These are phyloP conservation scores for Cyclanthera cordifolia DNA, from an alignment of 306 rosid species.

Conservation along the genomic window DNA sequence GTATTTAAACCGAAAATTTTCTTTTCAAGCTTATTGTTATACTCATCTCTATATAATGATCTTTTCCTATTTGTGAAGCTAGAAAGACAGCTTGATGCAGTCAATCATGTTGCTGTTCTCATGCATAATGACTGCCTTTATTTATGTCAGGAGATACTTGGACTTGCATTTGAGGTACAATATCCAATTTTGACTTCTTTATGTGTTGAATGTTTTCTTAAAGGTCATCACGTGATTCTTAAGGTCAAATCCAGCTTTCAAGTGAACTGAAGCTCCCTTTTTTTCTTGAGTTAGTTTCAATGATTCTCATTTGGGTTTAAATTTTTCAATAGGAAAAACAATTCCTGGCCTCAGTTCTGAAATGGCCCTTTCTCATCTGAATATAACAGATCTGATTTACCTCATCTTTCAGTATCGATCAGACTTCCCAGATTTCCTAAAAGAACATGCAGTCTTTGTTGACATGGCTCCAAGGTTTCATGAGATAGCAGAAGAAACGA, in stretches of 20 bases:
- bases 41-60: slow-evolving; percentile 20
- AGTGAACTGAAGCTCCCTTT: background rate
- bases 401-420: slow-evolving; percentile 55
- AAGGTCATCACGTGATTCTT: background rate
- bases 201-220: slow-evolving; percentile 2
- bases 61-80: slow-evolving; percentile 64
- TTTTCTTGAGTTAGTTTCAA: slow-evolving; percentile 1
- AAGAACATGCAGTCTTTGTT: slow-evolving; percentile 79
- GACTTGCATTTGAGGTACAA: slow-evolving; percentile 84
- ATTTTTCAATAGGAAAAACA: background rate
- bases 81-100: slow-evolving; percentile 82
- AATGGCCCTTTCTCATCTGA: background rate
- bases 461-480: slow-evolving; percentile 91
- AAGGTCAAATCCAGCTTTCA: background rate
- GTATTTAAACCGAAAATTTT: background rate
- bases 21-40: background rate
- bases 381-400: background rate
- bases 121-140: slow-evolving; percentile 90
- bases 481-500: slow-evolving; percentile 66
- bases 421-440: slow-evolving; percentile 69
- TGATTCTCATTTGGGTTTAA: background rate
- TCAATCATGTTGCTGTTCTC: slow-evolving; percentile 78
- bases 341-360: background rate
- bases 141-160: slow-evolving; percentile 81
- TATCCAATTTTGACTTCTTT: slow-evolving; percentile 3